Evolutionary conservation across 73 alveolate genomes (phyloP).

Genomic region (Symbiodinium pilosum): DNA sequence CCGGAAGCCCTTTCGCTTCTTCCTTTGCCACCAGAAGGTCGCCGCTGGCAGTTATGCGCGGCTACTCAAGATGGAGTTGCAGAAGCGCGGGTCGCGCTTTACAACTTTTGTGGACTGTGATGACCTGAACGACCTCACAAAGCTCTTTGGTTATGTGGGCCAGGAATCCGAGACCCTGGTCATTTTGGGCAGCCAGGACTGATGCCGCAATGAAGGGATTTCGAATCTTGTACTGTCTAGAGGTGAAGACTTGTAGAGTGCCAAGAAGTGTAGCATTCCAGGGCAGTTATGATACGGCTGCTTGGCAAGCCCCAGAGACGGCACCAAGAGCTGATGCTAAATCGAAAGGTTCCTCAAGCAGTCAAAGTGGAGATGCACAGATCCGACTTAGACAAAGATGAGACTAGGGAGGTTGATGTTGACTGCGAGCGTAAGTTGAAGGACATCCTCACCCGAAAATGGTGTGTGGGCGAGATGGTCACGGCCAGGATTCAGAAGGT

Average conservation of each 20-base stretch:
- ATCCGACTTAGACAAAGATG: too few species aligned
- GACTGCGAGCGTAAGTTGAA: too few species aligned
- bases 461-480: constrained; percentile 82
- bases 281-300: too few species aligned
- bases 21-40: constrained; percentile 8
- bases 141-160: constrained; percentile 56
- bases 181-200: constrained; percentile 43
- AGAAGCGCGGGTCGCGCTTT: constrained; percentile 56
- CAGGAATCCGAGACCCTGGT: constrained; percentile 84
- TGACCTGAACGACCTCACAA: constrained; percentile 64
- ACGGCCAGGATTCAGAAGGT: constrained; percentile 46
- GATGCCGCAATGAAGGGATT: not conserved
- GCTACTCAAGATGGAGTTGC: constrained; percentile 72
- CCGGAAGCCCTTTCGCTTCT: constrained; percentile 11
- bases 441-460: constrained; percentile 69
- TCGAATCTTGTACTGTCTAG: not conserved
- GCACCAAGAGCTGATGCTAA: too few species aligned
- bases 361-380: too few species aligned
- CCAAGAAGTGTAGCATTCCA: too few species aligned
- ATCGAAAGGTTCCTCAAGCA: too few species aligned
- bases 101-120: constrained; percentile 68
- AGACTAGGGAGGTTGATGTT: too few species aligned
- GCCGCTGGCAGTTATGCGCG: constrained; percentile 81
- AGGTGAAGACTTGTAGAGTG: too few species aligned
- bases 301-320: too few species aligned